Percentiles rank a stretch among this genome's conserved stretches.
Conservation (phyloP, 2,329 filamentous ascomycete species). For the Dactylellina haptotyla region DNA sequence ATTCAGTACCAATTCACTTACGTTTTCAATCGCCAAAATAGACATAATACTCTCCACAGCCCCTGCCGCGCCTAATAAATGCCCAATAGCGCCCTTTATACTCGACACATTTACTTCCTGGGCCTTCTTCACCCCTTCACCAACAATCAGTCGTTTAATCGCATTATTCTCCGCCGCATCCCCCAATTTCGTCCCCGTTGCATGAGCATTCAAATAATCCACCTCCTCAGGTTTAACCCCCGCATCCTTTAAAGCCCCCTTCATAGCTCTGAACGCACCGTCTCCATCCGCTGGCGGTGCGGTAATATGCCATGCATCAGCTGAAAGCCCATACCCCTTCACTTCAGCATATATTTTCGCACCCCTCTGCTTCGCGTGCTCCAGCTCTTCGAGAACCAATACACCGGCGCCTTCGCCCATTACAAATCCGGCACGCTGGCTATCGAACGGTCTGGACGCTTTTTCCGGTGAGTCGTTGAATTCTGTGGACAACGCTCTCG, state of each 20-base stretch:
- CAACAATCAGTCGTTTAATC: constrained; percentile 79
- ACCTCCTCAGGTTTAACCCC: constrained; percentile 74
- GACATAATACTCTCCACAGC: constrained; percentile 90
- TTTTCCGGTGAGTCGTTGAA: constrained; percentile 77
- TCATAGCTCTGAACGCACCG: constrained; percentile 87
- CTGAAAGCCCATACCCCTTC: constrained; percentile 86
- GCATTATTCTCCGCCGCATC: constrained; percentile 88
- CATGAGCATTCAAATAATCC: constrained; percentile 95
- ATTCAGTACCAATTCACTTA: constrained; percentile 63
- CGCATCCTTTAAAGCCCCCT: constrained; percentile 78
- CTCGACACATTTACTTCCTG: constrained; percentile 85
- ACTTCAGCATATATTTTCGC: constrained; percentile 88
- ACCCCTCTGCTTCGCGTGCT: constrained; percentile 82
- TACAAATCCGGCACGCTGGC: constrained; percentile 82
- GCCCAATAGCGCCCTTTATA: constrained; percentile 91
- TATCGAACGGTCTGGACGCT: constrained; percentile 89
- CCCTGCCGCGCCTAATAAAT: constrained; percentile 89
- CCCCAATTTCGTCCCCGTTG: constrained; percentile 85
- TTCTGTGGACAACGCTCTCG: constrained; percentile 82
- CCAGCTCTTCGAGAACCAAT: constrained; percentile 85
- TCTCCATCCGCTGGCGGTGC: constrained; percentile 83
- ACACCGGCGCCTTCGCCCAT: constrained; percentile 92
- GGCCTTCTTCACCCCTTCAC: constrained; percentile 72
- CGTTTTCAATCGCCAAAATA: constrained; percentile 80
- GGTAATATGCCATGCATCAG: constrained; percentile 93